phyloP scores from a whole-genome alignment of 2,329 filamentous ascomycete genomes.

The Talaromyces piceae region DNA sequence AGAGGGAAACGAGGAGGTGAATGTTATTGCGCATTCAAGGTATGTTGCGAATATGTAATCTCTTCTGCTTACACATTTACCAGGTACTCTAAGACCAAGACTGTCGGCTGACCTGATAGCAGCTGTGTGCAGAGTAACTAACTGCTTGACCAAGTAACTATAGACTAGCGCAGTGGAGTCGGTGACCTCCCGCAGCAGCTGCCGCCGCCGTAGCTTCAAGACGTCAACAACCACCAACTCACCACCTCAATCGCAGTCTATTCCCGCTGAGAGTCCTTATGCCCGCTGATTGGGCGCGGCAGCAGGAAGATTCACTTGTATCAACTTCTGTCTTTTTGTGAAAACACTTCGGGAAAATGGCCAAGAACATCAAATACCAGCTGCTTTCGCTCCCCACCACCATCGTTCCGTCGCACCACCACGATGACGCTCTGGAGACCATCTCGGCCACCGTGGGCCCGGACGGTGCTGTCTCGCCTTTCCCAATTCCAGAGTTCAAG shows the following conservation, averaged over 20 bases:
- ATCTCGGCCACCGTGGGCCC: constrained; percentile 63
- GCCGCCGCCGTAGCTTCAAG: neutral
- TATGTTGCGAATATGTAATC: no score
- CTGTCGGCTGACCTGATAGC: no score
- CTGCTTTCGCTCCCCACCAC: constrained; percentile 85
- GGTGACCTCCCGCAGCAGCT: neutral
- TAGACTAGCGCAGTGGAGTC: neutral
- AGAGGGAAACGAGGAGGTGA: no score
- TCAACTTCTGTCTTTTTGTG: neutral
- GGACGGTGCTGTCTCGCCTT: constrained; percentile 69
- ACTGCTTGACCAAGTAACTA: no score
- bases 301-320: constrained; percentile 6
- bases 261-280: no score
- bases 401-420: constrained; percentile 72
- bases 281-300: constrained; percentile 21
- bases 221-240: no score
- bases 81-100: no score
- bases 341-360: constrained; percentile 24
- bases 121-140: no score
- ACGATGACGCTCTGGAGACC: constrained; percentile 71
- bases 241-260: neutral
- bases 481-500: constrained; percentile 89
- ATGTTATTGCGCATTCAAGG: no score
- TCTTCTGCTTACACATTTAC: no score
- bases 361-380: constrained; percentile 59